Conservation (phyloP, 192 early-diverging fungal genomes). For the Chytriomyces sp. region DNA sequence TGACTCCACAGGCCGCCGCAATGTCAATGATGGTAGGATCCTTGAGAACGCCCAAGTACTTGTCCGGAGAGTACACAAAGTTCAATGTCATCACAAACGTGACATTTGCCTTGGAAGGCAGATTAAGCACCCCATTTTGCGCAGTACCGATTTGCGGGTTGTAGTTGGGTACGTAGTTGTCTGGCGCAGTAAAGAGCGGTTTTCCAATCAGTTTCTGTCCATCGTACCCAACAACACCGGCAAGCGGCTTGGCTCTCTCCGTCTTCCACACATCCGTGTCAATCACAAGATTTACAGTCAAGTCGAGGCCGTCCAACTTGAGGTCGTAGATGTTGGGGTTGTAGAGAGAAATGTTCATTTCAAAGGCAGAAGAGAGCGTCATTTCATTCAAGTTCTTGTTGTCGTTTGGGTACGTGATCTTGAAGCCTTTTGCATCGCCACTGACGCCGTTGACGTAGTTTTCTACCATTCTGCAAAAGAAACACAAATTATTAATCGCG, state of each 20-base stretch:
- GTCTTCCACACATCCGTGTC: slow-evolving; percentile 10
- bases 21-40: slow-evolving; percentile 35
- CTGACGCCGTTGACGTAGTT: not conserved
- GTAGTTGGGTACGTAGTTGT: not conserved
- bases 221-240: not conserved
- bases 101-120: slow-evolving; percentile 20
- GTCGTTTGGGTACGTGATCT: not conserved
- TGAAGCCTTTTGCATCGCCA: not conserved
- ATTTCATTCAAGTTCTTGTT: slow-evolving; percentile 9
- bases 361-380: not conserved
- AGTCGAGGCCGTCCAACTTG: slow-evolving; percentile 2
- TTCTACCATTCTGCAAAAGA: not conserved
- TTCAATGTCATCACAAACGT: slow-evolving; percentile 37
- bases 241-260: not conserved
- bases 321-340: slow-evolving; percentile 24
- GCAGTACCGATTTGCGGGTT: slow-evolving; percentile 28
- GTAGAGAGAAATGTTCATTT: not conserved
- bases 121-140: not conserved
- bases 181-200: not conserved
- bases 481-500: no score
- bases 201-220: not conserved
- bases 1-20: slow-evolving; percentile 30
- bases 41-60: slow-evolving; percentile 15
- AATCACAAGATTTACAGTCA: slow-evolving; percentile 16
- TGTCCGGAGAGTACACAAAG: slow-evolving; percentile 20